Conservation (phyloP, 192 early-diverging fungal genomes). For the Backusella circina region DNA sequence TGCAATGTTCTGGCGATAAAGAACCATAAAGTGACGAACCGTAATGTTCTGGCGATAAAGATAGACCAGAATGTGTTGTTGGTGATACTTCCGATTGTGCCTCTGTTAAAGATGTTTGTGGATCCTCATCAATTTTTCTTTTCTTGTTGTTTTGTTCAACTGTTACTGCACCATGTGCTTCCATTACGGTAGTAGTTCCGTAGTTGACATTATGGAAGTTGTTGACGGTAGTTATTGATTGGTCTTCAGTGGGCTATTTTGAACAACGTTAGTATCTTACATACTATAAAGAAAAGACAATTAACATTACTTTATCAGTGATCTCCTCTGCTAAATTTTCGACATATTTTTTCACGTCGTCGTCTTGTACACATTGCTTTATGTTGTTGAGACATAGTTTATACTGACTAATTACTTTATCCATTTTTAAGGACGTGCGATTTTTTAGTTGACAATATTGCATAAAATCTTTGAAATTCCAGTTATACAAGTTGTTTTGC, state of each 20-base stretch:
- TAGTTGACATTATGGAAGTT: slow-evolving; percentile 4
- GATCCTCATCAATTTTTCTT: not conserved
- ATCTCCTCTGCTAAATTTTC: not conserved
- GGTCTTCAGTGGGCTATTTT: slow-evolving; percentile 3
- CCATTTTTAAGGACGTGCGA: not conserved
- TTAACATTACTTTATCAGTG: not conserved
- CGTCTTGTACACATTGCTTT: slow-evolving; percentile 3
- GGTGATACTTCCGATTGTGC: slow-evolving; percentile 3
- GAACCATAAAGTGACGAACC: not conserved
- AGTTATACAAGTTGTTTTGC: not conserved
- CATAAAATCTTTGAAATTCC: slow-evolving; percentile 4
- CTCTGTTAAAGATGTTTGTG: slow-evolving; percentile 4
- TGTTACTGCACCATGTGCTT: not conserved
- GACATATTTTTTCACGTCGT: not conserved
- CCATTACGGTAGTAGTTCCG: not conserved
- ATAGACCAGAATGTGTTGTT: slow-evolving; percentile 4
- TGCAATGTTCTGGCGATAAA: too few relatives aligned
- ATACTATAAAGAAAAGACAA: slow-evolving; percentile 1
- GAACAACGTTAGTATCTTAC: slow-evolving; percentile 4
- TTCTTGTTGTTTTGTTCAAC: slow-evolving; percentile 2
- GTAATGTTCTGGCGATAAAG: not conserved
- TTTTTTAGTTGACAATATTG: slow-evolving; percentile 1
- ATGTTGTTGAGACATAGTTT: slow-evolving; percentile 4
- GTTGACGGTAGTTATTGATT: not conserved
- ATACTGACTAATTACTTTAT: slow-evolving; percentile 5